Evolutionary conservation across 306 rosid genomes (phyloP).

Genomic region (Cicer cuneatum): DNA sequence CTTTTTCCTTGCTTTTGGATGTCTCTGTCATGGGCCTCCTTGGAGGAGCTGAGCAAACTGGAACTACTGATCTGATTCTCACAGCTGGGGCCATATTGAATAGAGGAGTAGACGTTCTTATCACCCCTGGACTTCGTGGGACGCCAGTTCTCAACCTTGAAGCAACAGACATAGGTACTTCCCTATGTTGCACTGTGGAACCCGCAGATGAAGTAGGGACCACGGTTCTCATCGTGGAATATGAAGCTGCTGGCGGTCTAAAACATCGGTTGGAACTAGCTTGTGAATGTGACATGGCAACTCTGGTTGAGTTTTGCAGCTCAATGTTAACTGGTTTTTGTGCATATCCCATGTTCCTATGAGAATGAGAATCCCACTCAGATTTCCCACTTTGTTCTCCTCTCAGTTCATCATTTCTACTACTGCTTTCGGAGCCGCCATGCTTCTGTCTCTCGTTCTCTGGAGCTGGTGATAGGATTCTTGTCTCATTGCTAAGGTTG

Average conservation of each 20-base stretch:
- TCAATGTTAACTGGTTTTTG: constrained; percentile 46
- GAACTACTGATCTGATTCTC: constrained; percentile 76
- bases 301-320: constrained; percentile 48
- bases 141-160: constrained; percentile 59
- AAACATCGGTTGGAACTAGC: constrained; percentile 51
- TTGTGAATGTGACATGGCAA: constrained; percentile 47
- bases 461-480: constrained; percentile 45
- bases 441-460: constrained; percentile 53
- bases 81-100: constrained; percentile 75
- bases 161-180: constrained; percentile 47
- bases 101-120: constrained; percentile 51
- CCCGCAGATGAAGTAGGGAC: constrained; percentile 48
- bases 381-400: constrained; percentile 50
- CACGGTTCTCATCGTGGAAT: constrained; percentile 53
- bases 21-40: constrained; percentile 52
- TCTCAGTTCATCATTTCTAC: constrained; percentile 47
- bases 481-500: constrained; percentile 43
- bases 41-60: constrained; percentile 87
- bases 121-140: constrained; percentile 49
- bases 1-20: constrained; percentile 45
- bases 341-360: constrained; percentile 44
- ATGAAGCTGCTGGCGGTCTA: constrained; percentile 50
- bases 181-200: constrained; percentile 50
- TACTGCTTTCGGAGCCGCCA: constrained; percentile 44
- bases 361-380: constrained; percentile 52